These are phyloP conservation scores for Trametes hirsuta DNA, from an alignment of 1,284 basidiomycete species.

Conservation along the genomic window DNA sequence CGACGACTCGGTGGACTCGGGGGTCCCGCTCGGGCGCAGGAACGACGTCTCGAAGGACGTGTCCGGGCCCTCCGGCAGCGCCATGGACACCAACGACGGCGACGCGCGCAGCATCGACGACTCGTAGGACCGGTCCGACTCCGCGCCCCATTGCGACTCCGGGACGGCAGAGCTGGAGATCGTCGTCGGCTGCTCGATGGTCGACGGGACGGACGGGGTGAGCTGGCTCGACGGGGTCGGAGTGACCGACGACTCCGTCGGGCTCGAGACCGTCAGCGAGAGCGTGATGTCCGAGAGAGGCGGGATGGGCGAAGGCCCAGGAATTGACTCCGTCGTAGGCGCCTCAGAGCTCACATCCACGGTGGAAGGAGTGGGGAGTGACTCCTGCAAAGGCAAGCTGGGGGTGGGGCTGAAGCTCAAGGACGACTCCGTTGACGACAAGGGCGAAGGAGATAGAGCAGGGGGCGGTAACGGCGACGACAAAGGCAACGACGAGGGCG, in stretches of 20 bases:
- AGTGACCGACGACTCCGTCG: conserved; percentile 42
- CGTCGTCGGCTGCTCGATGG: conserved; percentile 27
- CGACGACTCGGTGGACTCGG: conserved; percentile 38
- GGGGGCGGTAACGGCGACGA: too few species aligned
- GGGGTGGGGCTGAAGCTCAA: conserved; percentile 11
- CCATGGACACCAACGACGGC: conserved; percentile 61
- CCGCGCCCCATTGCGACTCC: conserved; percentile 56
- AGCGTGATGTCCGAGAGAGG: conserved; percentile 26
- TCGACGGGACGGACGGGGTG: conserved; percentile 35
- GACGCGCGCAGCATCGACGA: conserved; percentile 69
- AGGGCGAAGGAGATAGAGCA: conserved; percentile 6
- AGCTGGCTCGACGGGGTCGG: conserved; percentile 37
- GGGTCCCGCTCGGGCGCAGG: conserved; percentile 41
- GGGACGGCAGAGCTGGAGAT: conserved; percentile 42
- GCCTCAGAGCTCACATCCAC: conserved; percentile 7
- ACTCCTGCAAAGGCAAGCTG: not conserved
- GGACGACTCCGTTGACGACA: conserved; percentile 19
- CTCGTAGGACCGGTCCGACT: conserved; percentile 69
- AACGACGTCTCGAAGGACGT: conserved; percentile 60
- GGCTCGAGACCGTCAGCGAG: conserved; percentile 32
- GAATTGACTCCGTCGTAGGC: conserved; percentile 20
- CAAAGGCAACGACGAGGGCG: too few species aligned
- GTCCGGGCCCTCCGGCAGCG: conserved; percentile 60
- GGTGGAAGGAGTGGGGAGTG: conserved; percentile 14
- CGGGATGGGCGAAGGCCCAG: conserved; percentile 32